Conservation (phyloP, 2,329 filamentous ascomycete species). For the Akanthomyces muscarius region DNA sequence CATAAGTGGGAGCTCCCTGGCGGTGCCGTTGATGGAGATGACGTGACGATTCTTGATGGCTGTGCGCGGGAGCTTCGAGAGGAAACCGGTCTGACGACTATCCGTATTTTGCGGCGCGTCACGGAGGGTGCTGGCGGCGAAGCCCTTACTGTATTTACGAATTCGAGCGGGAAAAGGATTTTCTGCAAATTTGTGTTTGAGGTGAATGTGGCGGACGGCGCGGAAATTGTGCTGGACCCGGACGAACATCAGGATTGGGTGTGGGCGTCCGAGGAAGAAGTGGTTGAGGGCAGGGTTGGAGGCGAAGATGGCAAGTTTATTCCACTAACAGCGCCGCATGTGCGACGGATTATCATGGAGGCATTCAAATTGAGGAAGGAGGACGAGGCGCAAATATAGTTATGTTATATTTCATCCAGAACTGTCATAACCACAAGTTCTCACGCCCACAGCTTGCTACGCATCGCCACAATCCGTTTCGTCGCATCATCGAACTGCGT, state of each 20-base stretch:
- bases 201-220: conserved; percentile 29
- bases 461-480: conserved; percentile 19
- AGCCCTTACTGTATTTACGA: conserved; percentile 31
- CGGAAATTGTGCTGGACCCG: conserved; percentile 33
- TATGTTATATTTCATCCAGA: too few relatives aligned
- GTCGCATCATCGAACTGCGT: conserved; percentile 21
- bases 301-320: conserved; percentile 24
- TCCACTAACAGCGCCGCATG: conserved; percentile 29
- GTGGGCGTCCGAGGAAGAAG: conserved; percentile 39
- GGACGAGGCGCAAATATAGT: conserved; percentile 7
- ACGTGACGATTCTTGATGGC: conserved; percentile 39
- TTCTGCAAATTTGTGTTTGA: conserved; percentile 35
- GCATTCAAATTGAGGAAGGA: conserved; percentile 28
- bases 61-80: conserved; percentile 47
- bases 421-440: background rate
- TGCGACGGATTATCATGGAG: conserved; percentile 28
- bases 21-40: conserved; percentile 45
- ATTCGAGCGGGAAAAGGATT: conserved; percentile 29
- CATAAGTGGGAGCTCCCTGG: conserved; percentile 47
- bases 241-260: conserved; percentile 39
- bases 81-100: conserved; percentile 39
- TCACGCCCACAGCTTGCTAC: conserved; percentile 16
- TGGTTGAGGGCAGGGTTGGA: conserved; percentile 25
- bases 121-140: conserved; percentile 25
- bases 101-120: conserved; percentile 28